A percentile compares a stretch with the other conserved stretches of the same genome.
phyloP scores from a whole-genome alignment of 176 grass and related monocot genomes.

The Musa troglodytarum region DNA sequence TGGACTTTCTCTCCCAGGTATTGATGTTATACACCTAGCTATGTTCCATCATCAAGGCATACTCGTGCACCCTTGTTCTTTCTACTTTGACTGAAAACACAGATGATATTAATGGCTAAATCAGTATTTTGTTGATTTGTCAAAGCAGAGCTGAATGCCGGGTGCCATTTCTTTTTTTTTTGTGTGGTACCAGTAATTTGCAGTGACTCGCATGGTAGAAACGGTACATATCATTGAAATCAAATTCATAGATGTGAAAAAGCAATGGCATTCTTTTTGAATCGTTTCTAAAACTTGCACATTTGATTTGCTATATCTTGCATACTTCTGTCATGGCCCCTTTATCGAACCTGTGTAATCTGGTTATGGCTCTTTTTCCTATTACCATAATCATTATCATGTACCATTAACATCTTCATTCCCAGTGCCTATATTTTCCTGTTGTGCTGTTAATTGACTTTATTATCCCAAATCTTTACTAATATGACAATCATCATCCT shows the following conservation, averaged over 20 bases:
- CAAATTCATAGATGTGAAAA: too few relatives aligned
- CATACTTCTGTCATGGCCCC: background rate
- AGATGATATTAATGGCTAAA: background rate
- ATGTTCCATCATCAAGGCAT: background rate
- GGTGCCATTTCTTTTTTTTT: too few relatives aligned
- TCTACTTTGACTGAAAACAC: background rate
- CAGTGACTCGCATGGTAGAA: too few relatives aligned
- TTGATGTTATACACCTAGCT: constrained; percentile 3
- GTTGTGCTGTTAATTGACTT: background rate
- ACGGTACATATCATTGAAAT: too few relatives aligned
- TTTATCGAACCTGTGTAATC: background rate
- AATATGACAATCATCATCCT: background rate
- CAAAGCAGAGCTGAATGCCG: too few relatives aligned
- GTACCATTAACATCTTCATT: background rate
- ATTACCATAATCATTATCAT: background rate
- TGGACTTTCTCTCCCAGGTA: constrained; percentile 95
- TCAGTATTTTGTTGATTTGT: too few relatives aligned
- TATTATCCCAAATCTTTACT: background rate
- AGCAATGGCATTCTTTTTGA: too few relatives aligned
- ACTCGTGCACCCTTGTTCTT: background rate
- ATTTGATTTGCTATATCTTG: background rate
- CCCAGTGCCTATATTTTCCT: background rate
- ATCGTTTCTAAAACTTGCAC: too few relatives aligned
- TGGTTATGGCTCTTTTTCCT: background rate
- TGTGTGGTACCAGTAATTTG: too few relatives aligned